phyloP scores from a whole-genome alignment of 139 green algal species.

The Pycnococcus provasolii region DNA sequence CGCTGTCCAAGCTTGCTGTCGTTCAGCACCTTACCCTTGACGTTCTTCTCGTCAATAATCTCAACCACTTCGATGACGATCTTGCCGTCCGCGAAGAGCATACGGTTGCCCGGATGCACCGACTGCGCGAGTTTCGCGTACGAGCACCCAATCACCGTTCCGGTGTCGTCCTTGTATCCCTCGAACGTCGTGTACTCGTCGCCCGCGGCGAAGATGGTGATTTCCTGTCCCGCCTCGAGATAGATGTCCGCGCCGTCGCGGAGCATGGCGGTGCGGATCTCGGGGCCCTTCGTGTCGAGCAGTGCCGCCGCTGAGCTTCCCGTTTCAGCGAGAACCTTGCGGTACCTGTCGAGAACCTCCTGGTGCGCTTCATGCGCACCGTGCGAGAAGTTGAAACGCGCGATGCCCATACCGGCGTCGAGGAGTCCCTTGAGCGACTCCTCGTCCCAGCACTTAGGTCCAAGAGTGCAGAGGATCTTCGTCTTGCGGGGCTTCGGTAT shows the following conservation, averaged over 20 bases:
- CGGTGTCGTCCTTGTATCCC: slow-evolving; percentile 27
- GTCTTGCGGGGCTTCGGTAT: slow-evolving; percentile 40
- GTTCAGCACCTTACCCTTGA: slow-evolving; percentile 22
- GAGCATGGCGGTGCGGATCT: slow-evolving; percentile 49
- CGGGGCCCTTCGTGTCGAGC: slow-evolving; percentile 51
- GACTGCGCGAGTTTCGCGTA: slow-evolving; percentile 50
- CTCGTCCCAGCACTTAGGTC: slow-evolving; percentile 46
- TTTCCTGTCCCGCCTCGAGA: slow-evolving; percentile 32
- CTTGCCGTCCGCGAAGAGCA: slow-evolving; percentile 52
- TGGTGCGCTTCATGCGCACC: slow-evolving; percentile 47
- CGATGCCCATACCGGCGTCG: slow-evolving; percentile 53
- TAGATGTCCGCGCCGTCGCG: slow-evolving; percentile 25
- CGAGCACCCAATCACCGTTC: slow-evolving; percentile 26
- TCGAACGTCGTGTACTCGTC: slow-evolving; percentile 37
- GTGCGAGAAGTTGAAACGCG: slow-evolving; percentile 68
- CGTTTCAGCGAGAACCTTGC: slow-evolving; percentile 29
- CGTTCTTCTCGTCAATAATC: slow-evolving; percentile 9
- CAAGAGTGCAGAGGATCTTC: slow-evolving; percentile 64
- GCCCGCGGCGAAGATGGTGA: slow-evolving; percentile 35
- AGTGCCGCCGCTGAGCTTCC: slow-evolving; percentile 10
- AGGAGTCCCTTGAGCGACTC: slow-evolving; percentile 41
- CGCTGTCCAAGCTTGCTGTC: slow-evolving; percentile 23
- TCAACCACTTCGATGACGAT: slow-evolving; percentile 29
- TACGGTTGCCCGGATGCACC: slow-evolving; percentile 38
- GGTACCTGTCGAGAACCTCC: slow-evolving; percentile 45